A percentile compares a stretch with the other conserved stretches of the same genome.
These are phyloP conservation scores for Ceriops decandra DNA, from an alignment of 345 rosid species.

Conservation along the genomic window DNA sequence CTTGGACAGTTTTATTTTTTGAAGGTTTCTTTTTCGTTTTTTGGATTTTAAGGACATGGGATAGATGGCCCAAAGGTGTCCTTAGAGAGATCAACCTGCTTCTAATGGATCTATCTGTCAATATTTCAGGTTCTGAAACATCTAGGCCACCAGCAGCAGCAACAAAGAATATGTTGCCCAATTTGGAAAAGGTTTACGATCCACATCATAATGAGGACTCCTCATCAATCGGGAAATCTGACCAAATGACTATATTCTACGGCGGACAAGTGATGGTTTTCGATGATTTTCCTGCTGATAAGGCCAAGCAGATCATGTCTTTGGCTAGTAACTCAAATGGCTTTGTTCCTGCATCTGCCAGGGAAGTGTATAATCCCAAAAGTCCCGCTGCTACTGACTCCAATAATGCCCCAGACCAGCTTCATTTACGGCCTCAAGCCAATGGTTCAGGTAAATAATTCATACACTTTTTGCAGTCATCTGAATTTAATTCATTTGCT, in stretches of 20 bases:
- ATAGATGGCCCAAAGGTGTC: no score
- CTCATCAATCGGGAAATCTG: constrained; percentile 18
- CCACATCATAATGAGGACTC: constrained; percentile 28
- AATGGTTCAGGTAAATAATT: constrained; percentile 22
- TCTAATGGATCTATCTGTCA: constrained; percentile 14
- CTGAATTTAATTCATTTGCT: background rate
- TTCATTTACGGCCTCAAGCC: constrained; percentile 19
- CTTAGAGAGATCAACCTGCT: background rate
- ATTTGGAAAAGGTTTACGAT: constrained; percentile 19
- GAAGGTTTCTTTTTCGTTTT: constrained; percentile 1
- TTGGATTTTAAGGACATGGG: constrained; percentile 10
- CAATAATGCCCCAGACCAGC: constrained; percentile 24
- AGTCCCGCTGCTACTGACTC: constrained; percentile 30
- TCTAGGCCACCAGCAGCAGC: constrained; percentile 13
- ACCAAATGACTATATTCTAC: constrained; percentile 65
- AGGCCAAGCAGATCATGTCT: constrained; percentile 47
- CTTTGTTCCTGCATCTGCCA: constrained; percentile 1
- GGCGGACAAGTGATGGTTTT: constrained; percentile 46
- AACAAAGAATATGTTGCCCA: constrained; percentile 30
- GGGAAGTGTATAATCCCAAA: constrained; percentile 5
- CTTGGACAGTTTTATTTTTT: background rate
- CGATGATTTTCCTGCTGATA: constrained; percentile 51
- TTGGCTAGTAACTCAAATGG: constrained; percentile 23
- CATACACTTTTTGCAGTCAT: background rate
- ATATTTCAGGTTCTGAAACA: constrained; percentile 31